Percentiles rank a stretch among this genome's conserved stretches.
These are phyloP conservation scores for Styphnolobium japonicum DNA, from an alignment of 306 rosid genomes.

Conservation along the genomic window DNA sequence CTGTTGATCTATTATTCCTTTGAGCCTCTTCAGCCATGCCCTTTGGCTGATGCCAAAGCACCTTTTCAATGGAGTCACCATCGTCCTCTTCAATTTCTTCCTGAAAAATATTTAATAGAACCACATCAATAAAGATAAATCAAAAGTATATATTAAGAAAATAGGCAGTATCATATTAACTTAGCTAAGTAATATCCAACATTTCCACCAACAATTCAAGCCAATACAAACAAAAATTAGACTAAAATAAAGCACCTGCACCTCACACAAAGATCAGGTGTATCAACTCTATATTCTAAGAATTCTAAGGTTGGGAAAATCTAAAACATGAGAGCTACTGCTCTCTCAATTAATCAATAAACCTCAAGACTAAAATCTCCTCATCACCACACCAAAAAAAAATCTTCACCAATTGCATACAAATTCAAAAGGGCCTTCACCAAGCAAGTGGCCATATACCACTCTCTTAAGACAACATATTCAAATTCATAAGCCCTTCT, in stretches of 20 bases:
- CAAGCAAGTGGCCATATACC: background rate
- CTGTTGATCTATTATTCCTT: conserved; percentile 68
- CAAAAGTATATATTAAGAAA: background rate
- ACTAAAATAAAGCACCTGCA: background rate
- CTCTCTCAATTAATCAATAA: background rate
- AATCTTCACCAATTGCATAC: background rate
- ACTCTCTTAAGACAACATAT: background rate
- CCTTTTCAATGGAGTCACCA: conserved; percentile 89
- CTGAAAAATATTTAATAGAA: conserved; percentile 43
- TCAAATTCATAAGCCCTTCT: background rate
- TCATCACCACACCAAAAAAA: background rate
- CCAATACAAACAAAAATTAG: background rate
- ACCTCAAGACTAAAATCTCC: background rate
- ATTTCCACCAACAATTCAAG: background rate
- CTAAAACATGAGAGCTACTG: background rate
- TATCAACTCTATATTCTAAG: background rate
- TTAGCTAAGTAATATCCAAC: background rate
- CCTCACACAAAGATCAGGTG: background rate
- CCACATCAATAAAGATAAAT: conserved; percentile 3
- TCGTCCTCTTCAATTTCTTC: conserved; percentile 97
- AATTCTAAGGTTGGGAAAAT: background rate
- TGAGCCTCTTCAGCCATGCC: conserved; percentile 88
- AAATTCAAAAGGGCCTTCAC: background rate
- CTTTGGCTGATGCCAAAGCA: conserved; percentile 97
- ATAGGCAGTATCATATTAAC: background rate